Conservation (phyloP, 129 eudicot species). For the Flaveria sonorensis region DNA sequence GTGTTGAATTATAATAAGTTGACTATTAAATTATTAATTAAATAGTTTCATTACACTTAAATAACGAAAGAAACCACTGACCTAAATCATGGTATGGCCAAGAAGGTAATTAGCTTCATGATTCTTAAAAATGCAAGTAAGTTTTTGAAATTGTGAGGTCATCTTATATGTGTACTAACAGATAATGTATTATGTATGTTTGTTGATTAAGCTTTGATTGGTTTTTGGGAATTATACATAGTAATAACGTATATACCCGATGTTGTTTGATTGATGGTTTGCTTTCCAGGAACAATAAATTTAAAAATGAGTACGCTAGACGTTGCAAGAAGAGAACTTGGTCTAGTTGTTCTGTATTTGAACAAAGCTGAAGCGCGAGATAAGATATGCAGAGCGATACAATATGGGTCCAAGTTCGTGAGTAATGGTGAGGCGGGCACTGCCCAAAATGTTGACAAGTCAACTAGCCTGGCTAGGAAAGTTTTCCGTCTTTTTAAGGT, state of each 20-base stretch:
- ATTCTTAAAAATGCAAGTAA: neutral
- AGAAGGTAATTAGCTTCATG: neutral
- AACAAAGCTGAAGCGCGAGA: constrained; percentile 99
- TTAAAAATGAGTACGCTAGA: constrained; percentile 72
- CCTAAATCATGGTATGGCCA: neutral
- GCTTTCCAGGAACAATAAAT: constrained; percentile 12
- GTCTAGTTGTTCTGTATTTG: constrained; percentile 74
- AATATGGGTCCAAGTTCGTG: constrained; percentile 88
- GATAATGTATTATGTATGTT: neutral
- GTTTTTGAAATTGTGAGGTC: neutral
- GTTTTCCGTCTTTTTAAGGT: constrained; percentile 99
- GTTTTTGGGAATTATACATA: neutral
- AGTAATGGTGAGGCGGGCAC: constrained; percentile 98
- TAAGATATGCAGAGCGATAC: constrained; percentile 98
- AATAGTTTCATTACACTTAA: neutral
- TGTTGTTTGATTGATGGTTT: constrained; percentile 3
- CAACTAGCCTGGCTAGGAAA: constrained; percentile 94
- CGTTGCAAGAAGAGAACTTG: constrained; percentile 88
- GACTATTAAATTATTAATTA: neutral
- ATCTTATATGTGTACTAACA: neutral
- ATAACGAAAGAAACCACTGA: neutral
- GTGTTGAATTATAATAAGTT: neutral
- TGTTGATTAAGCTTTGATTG: neutral
- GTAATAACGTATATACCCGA: too few species aligned
- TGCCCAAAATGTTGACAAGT: constrained; percentile 86